Percentiles rank a stretch among this genome's conserved stretches.
These are phyloP conservation scores for Phytopythium mirpurense DNA, from an alignment of 352 stramenopile genomes.

Conservation along the genomic window DNA sequence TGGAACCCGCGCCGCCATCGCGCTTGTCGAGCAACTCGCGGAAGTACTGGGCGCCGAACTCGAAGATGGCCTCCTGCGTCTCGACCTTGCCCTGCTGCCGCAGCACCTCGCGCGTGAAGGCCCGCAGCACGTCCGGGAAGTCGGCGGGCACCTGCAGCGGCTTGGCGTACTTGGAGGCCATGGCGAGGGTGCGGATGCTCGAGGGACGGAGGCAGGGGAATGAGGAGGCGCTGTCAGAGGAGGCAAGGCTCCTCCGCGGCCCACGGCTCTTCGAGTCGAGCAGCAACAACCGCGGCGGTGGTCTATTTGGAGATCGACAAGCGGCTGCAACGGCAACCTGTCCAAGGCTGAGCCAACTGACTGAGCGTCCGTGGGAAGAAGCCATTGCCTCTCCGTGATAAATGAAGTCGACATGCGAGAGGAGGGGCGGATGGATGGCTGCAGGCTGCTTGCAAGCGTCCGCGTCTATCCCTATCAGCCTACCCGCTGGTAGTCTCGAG, in stretches of 20 bases:
- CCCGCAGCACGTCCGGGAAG: conserved; percentile 70
- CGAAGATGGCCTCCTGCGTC: conserved; percentile 73
- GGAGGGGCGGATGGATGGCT: too few species aligned
- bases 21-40: conserved; percentile 46
- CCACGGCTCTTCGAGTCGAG: neutral
- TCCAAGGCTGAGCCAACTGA: too few species aligned
- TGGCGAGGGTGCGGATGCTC: conserved; percentile 8
- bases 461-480: neutral
- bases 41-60: conserved; percentile 72
- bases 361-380: neutral
- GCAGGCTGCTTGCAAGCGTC: too few species aligned
- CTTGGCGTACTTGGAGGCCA: conserved; percentile 86
- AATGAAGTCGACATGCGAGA: neutral
- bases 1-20: conserved; percentile 4
- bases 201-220: neutral
- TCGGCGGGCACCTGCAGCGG: conserved; percentile 61
- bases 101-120: conserved; percentile 77
- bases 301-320: neutral
- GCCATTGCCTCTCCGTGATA: neutral
- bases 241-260: neutral
- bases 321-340: too few species aligned
- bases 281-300: neutral
- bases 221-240: neutral
- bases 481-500: neutral
- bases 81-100: conserved; percentile 79